Conservation (phyloP, 345 rosid species). For the Acer yangbiense region DNA sequence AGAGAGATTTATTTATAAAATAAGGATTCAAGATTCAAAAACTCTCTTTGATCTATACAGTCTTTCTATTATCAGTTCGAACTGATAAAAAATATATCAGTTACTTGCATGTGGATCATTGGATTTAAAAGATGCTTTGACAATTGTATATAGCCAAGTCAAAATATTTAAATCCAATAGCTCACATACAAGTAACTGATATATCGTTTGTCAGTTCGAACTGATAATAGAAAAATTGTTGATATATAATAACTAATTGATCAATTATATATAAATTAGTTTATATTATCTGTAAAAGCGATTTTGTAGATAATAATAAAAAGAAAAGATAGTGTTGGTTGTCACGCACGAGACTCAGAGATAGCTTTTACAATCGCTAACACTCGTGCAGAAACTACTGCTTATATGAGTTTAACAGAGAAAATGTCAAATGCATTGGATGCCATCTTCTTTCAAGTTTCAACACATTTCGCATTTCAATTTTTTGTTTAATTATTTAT, state of each 20-base stretch:
- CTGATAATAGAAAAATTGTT: too few relatives aligned
- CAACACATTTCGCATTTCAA: neutral
- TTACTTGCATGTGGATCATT: too few relatives aligned
- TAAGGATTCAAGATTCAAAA: neutral
- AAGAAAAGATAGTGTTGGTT: conserved; percentile 3
- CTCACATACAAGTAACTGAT: too few relatives aligned
- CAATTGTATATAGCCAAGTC: too few relatives aligned
- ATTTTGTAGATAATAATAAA: neutral
- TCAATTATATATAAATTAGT: neutral
- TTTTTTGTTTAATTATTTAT: neutral
- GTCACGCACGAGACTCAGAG: conserved; percentile 17
- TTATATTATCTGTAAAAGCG: conserved; percentile 8
- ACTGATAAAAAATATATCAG: too few relatives aligned
- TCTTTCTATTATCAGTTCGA: too few relatives aligned
- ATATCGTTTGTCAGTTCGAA: too few relatives aligned
- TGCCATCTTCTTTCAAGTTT: conserved; percentile 3
- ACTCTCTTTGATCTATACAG: neutral
- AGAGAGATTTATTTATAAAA: too few relatives aligned
- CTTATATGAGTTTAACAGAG: neutral
- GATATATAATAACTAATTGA: too few relatives aligned
- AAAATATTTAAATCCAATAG: too few relatives aligned
- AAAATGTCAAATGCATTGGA: conserved; percentile 26
- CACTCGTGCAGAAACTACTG: conserved; percentile 4
- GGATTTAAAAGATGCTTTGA: too few relatives aligned
- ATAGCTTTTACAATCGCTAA: too few relatives aligned